phyloP scores from a whole-genome alignment of 2,329 filamentous ascomycete genomes.

The Ophiobolus disseminans region DNA sequence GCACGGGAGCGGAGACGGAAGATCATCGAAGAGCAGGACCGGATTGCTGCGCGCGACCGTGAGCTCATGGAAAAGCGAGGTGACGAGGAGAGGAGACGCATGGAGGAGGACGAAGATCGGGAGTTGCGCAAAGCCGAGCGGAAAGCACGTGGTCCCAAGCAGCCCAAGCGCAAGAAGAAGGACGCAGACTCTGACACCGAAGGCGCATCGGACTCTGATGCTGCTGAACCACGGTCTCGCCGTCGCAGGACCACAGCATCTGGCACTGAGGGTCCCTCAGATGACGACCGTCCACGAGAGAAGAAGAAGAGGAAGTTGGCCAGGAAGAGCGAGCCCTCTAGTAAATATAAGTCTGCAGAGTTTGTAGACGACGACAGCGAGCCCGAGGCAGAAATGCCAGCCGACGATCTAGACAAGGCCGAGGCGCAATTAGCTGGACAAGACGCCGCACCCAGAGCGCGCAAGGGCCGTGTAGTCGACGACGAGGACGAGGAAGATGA shows the following conservation, averaged over 20 bases:
- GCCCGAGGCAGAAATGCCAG: constrained; percentile 31
- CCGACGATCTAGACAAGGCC: constrained; percentile 21
- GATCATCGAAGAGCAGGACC: constrained; percentile 84
- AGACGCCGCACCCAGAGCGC: constrained; percentile 30
- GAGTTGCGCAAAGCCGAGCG: constrained; percentile 73
- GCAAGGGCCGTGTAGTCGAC: constrained; percentile 42
- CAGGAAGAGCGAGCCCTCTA: constrained; percentile 54
- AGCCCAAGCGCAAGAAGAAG: constrained; percentile 68
- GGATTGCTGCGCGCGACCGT: constrained; percentile 77
- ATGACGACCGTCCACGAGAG: constrained; percentile 65
- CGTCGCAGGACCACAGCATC: constrained; percentile 46
- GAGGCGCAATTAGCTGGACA: constrained; percentile 21
- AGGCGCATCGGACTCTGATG: constrained; percentile 42
- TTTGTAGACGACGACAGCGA: constrained; percentile 75
- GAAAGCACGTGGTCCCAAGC: constrained; percentile 60
- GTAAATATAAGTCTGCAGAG: constrained; percentile 86
- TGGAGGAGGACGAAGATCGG: constrained; percentile 72
- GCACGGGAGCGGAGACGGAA: constrained; percentile 78
- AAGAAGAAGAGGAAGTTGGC: constrained; percentile 70
- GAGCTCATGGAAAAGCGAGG: constrained; percentile 73
- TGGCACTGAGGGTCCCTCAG: constrained; percentile 55
- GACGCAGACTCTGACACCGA: constrained; percentile 56
- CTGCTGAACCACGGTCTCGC: constrained; percentile 47
- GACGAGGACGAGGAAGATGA: constrained; percentile 45
- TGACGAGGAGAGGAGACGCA: constrained; percentile 71